Evolutionary conservation across 768 basidiomycete species (phyloP).

Genomic region (Kwoniella mangroviensis): DNA sequence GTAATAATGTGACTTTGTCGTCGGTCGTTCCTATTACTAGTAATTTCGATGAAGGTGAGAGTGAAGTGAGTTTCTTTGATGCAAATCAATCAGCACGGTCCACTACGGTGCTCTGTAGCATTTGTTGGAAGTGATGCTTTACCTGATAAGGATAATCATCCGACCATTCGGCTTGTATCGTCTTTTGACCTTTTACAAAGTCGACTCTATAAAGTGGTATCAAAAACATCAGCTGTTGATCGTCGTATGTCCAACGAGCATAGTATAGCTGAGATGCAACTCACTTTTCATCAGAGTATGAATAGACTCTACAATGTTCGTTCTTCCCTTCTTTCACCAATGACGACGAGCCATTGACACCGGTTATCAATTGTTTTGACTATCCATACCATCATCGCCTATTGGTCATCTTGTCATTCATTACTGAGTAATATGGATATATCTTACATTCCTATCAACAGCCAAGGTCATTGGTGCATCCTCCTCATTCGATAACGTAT

Average conservation of each 20-base stretch:
- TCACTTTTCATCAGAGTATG: constrained; percentile 55
- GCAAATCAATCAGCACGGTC: constrained; percentile 6
- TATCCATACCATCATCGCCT: constrained; percentile 15
- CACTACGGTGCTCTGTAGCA: neutral
- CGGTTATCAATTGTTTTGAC: constrained; percentile 70
- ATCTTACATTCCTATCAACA: constrained; percentile 65
- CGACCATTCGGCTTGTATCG: constrained; percentile 65
- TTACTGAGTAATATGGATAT: neutral
- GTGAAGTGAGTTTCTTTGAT: constrained; percentile 79
- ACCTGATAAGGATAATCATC: constrained; percentile 83
- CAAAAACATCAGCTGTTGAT: constrained; percentile 15
- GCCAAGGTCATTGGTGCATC: constrained; percentile 98
- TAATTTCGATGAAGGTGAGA: constrained; percentile 71
- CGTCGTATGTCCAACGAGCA: neutral
- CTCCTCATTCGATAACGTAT: constrained; percentile 76
- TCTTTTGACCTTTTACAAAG: constrained; percentile 64
- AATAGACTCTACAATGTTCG: constrained; percentile 78
- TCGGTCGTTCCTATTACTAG: constrained; percentile 73
- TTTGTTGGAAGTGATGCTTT: constrained; percentile 28
- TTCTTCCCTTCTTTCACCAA: constrained; percentile 71
- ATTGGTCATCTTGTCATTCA: constrained; percentile 56
- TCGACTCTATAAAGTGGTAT: constrained; percentile 62
- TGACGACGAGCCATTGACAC: constrained; percentile 78
- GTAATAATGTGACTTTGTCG: constrained; percentile 71
- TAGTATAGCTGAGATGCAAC: constrained; percentile 1